phyloP scores from a whole-genome alignment of 257 asterid species.

The Cynanchum wilfordii region DNA sequence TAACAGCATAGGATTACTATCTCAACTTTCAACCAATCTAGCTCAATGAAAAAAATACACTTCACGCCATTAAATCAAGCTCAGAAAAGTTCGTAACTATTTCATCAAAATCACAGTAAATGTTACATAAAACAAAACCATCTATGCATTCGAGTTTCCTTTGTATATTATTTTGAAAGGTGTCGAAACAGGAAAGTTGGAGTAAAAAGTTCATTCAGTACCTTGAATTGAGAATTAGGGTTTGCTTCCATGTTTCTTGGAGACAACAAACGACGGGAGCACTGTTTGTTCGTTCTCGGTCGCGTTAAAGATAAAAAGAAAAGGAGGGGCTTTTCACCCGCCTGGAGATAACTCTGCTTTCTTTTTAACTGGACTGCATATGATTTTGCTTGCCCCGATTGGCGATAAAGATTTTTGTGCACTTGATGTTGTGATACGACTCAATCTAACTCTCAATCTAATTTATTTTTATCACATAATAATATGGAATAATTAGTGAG shows the following conservation, averaged over 20 bases:
- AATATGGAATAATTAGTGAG: too few relatives aligned
- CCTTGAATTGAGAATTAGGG: conserved; percentile 24
- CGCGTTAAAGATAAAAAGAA: too few relatives aligned
- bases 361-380: too few relatives aligned
- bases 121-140: background rate
- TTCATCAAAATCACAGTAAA: background rate
- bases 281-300: background rate
- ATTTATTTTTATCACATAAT: too few relatives aligned
- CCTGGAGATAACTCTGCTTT: too few relatives aligned
- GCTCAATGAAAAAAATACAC: background rate
- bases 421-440: too few relatives aligned
- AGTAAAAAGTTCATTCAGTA: background rate
- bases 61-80: background rate
- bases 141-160: background rate
- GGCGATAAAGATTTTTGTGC: too few relatives aligned
- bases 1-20: background rate
- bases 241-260: conserved; percentile 24
- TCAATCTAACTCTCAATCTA: too few relatives aligned
- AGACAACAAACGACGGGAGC: background rate
- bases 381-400: too few relatives aligned
- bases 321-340: background rate
- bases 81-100: background rate
- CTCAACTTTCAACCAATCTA: background rate
- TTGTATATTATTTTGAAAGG: too few relatives aligned
- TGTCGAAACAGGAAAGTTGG: background rate